Conservation (phyloP, 176 grass and related monocot genomes). For the Ensete ventricosum region DNA sequence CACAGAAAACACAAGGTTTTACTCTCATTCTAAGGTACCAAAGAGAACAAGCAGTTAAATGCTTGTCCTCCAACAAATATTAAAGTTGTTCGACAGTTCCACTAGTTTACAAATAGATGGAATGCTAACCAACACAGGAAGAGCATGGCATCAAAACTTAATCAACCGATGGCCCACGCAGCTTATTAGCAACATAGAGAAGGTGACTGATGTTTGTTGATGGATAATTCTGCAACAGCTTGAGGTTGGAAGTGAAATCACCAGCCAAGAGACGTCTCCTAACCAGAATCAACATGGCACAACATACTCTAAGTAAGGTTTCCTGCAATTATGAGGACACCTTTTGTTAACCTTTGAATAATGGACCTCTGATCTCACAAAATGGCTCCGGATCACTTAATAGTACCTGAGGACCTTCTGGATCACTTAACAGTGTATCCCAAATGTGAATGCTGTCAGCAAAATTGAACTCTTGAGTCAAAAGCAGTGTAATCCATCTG, state of each 20-base stretch:
- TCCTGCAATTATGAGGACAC: conserved; percentile 30
- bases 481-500: conserved; percentile 80
- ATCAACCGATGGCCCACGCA: conserved; percentile 23
- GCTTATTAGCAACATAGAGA: conserved; percentile 82
- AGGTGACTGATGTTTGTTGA: conserved; percentile 80
- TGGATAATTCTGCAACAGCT: conserved; percentile 78
- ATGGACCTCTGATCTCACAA: conserved; percentile 1
- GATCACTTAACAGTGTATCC: conserved; percentile 74
- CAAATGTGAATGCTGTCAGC: conserved; percentile 89
- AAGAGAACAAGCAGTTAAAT: background rate
- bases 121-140: background rate
- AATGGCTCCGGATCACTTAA: background rate
- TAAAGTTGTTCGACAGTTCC: background rate
- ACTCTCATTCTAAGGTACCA: too few relatives aligned
- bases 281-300: conserved; percentile 81
- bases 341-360: background rate
- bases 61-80: background rate
- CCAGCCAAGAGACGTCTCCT: conserved; percentile 60
- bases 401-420: conserved; percentile 63
- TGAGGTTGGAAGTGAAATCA: conserved; percentile 66
- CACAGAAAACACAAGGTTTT: too few relatives aligned
- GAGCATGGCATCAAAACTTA: background rate
- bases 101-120: background rate
- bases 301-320: conserved; percentile 92
- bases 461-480: conserved; percentile 91